A percentile compares a stretch with the other conserved stretches of the same genome.
These are phyloP conservation scores for Skeletonema tropicum DNA, from an alignment of 108 stramenopile species.

Conservation along the genomic window DNA sequence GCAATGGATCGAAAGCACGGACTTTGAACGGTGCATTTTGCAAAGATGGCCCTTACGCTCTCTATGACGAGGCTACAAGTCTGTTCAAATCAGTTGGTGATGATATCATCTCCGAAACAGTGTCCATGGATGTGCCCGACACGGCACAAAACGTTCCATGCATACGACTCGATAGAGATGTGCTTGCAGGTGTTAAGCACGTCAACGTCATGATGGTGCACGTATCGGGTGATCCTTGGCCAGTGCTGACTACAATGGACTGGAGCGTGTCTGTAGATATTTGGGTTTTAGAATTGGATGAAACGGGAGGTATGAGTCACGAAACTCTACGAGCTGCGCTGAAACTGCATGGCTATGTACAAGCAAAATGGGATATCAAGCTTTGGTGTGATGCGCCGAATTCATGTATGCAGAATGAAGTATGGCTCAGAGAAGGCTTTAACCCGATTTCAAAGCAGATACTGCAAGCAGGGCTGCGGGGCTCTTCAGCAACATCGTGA, in stretches of 20 bases:
- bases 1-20: slow-evolving; percentile 32
- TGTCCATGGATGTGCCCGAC: slow-evolving; percentile 15
- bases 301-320: slow-evolving; percentile 34
- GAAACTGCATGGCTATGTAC: slow-evolving; percentile 51
- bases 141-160: slow-evolving; percentile 27
- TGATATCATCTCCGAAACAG: slow-evolving; percentile 8
- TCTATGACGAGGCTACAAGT: slow-evolving; percentile 26
- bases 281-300: slow-evolving; percentile 54
- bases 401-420: slow-evolving; percentile 56
- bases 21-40: slow-evolving; percentile 49
- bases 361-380: slow-evolving; percentile 61
- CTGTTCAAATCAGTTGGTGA: slow-evolving; percentile 22
- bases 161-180: slow-evolving; percentile 40
- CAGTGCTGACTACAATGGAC: slow-evolving; percentile 54
- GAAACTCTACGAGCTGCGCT: slow-evolving; percentile 41
- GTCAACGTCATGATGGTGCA: slow-evolving; percentile 54
- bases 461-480: slow-evolving; percentile 18
- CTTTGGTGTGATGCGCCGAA: slow-evolving; percentile 53
- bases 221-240: slow-evolving; percentile 54
- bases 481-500: slow-evolving; percentile 7
- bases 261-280: slow-evolving; percentile 56
- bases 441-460: slow-evolving; percentile 43
- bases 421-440: slow-evolving; percentile 56
- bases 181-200: slow-evolving; percentile 37
- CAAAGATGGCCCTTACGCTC: slow-evolving; percentile 28